Conservation (phyloP, 495 filamentous ascomycete species). For the Mytilinidion resinicola region DNA sequence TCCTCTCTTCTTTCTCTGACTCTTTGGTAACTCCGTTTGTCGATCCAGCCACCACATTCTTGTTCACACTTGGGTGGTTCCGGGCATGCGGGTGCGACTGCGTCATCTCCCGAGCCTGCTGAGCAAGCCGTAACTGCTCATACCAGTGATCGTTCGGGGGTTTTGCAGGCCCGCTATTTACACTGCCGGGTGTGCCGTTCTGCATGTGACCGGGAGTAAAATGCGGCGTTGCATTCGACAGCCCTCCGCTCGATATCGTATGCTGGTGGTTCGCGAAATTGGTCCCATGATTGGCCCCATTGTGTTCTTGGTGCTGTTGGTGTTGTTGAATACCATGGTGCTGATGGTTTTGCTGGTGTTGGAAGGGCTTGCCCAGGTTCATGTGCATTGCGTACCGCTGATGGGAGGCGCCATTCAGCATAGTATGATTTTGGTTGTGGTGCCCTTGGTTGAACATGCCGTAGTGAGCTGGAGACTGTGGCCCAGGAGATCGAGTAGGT, state of each 20-base stretch:
- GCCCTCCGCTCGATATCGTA: slow-evolving; percentile 65
- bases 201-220: slow-evolving; percentile 67
- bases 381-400: slow-evolving; percentile 60
- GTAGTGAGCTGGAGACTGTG: slow-evolving; percentile 61
- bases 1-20: slow-evolving; percentile 52
- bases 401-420: slow-evolving; percentile 55
- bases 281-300: slow-evolving; percentile 43
- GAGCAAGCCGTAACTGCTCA: slow-evolving; percentile 72
- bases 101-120: slow-evolving; percentile 59
- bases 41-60: slow-evolving; percentile 48
- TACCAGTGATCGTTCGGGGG: slow-evolving; percentile 79
- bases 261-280: slow-evolving; percentile 64
- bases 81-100: slow-evolving; percentile 63
- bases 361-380: slow-evolving; percentile 61
- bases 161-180: slow-evolving; percentile 52
- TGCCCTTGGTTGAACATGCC: slow-evolving; percentile 71
- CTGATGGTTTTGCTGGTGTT: slow-evolving; percentile 31
- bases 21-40: slow-evolving; percentile 61
- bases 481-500: slow-evolving; percentile 63
- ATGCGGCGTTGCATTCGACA: slow-evolving; percentile 66
- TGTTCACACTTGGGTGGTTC: slow-evolving; percentile 44
- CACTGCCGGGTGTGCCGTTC: slow-evolving; percentile 60
- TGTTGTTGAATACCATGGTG: slow-evolving; percentile 53
- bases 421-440: slow-evolving; percentile 74
- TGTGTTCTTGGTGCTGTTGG: slow-evolving; percentile 72